phyloP scores from a whole-genome alignment of 345 rosid species.

The Aquilaria sinensis region DNA sequence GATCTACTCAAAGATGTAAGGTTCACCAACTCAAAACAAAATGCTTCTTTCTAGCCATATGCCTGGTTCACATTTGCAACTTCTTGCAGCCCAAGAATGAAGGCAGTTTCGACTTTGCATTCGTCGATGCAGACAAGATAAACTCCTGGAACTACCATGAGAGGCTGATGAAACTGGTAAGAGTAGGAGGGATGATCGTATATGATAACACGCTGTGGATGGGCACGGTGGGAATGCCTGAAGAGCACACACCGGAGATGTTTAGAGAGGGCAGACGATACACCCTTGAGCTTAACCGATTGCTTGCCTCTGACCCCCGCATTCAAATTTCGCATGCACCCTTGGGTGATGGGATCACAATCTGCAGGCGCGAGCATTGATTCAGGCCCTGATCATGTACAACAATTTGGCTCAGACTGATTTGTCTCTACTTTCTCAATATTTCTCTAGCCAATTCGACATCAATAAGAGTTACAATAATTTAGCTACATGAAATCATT shows the following conservation, averaged over 20 bases:
- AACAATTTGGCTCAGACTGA: too few species aligned
- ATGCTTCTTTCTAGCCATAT: too few species aligned
- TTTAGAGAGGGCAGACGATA: conserved; percentile 16
- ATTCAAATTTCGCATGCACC: conserved; percentile 50
- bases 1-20: conserved; percentile 35
- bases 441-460: too few species aligned
- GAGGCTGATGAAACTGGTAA: conserved; percentile 33
- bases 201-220: conserved; percentile 42
- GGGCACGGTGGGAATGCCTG: conserved; percentile 29
- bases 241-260: conserved; percentile 21
- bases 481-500: too few species aligned
- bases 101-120: conserved; percentile 34
- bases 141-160: conserved; percentile 24
- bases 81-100: conserved; percentile 11
- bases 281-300: conserved; percentile 35
- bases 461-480: too few species aligned
- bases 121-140: conserved; percentile 42
- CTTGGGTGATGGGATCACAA: conserved; percentile 64
- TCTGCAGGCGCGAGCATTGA: conserved; percentile 33
- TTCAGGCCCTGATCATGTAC: too few species aligned
- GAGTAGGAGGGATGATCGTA: conserved; percentile 35
- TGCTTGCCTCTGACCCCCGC: conserved; percentile 44
- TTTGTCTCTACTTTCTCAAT: too few species aligned
- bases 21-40: too few species aligned
- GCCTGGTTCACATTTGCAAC: too few species aligned